phyloP scores from a whole-genome alignment of 176 grass and related monocot species.

The Juncus inflexus region DNA sequence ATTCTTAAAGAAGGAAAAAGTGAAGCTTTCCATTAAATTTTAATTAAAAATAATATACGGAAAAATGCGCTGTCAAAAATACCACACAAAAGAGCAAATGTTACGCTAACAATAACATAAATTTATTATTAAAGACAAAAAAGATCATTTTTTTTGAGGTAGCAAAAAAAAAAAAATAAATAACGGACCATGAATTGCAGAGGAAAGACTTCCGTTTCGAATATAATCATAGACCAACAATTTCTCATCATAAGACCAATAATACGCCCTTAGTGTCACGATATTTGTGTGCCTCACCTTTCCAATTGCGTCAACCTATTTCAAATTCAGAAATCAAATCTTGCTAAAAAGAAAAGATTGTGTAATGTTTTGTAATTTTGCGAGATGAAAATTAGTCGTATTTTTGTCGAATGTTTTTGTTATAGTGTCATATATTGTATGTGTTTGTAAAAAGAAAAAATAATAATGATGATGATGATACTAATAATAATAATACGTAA shows the following conservation, averaged over 20 bases:
- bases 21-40: neutral
- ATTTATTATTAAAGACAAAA: no score
- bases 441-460: no score
- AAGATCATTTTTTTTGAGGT: no score
- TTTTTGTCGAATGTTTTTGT: no score
- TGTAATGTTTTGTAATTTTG: no score
- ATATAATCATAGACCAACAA: slow-evolving; percentile 93
- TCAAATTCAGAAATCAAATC: neutral
- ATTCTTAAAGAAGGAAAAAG: slow-evolving; percentile 8
- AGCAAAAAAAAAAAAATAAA: neutral
- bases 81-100: neutral
- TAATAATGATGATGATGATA: no score
- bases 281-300: slow-evolving; percentile 92
- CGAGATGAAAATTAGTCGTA: no score
- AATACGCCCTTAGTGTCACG: slow-evolving; percentile 83
- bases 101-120: no score
- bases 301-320: slow-evolving; percentile 69
- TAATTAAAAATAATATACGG: no score
- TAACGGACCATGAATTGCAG: slow-evolving; percentile 77
- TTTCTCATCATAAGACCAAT: slow-evolving; percentile 97
- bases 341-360: neutral
- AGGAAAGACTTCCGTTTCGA: slow-evolving; percentile 68
- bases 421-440: no score
- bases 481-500: no score
- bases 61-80: neutral